A percentile compares a stretch with the other conserved stretches of the same genome.
These are phyloP conservation scores for Meyerozyma elateridarum DNA, from an alignment of 1,139 yeast genomes.

Conservation along the genomic window DNA sequence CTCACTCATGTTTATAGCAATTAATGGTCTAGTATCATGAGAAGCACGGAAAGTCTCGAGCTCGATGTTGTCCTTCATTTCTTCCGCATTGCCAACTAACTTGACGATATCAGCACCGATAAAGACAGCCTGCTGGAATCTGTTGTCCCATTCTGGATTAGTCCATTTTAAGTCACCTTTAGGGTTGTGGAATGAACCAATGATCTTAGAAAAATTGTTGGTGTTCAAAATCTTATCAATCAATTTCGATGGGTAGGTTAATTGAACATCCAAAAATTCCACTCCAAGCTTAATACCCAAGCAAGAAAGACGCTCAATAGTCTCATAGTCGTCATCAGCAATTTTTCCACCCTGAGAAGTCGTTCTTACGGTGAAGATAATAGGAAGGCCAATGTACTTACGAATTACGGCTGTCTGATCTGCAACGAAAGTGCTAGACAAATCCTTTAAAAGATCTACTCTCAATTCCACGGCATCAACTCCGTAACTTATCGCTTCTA, in stretches of 20 bases:
- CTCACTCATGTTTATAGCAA: conserved; percentile 80
- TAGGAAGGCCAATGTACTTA: conserved; percentile 59
- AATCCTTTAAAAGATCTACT: conserved; percentile 61
- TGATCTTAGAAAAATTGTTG: conserved; percentile 61
- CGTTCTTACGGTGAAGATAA: conserved; percentile 78
- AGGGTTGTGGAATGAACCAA: conserved; percentile 80
- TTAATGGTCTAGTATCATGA: conserved; percentile 57
- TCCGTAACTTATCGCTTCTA: conserved; percentile 60
- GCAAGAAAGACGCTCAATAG: conserved; percentile 47
- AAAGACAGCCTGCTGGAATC: conserved; percentile 61
- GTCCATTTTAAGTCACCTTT: conserved; percentile 61
- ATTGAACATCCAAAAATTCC: conserved; percentile 51
- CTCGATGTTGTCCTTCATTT: conserved; percentile 61
- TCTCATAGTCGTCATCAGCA: conserved; percentile 43
- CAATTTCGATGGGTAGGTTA: conserved; percentile 34
- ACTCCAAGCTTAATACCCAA: conserved; percentile 69
- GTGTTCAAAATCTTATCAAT: conserved; percentile 26
- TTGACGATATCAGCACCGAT: conserved; percentile 73
- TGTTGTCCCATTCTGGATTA: conserved; percentile 66
- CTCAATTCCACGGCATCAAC: conserved; percentile 80
- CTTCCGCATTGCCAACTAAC: conserved; percentile 73
- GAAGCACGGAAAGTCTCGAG: conserved; percentile 63
- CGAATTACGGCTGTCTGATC: conserved; percentile 72
- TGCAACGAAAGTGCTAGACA: conserved; percentile 53
- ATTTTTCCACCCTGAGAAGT: conserved; percentile 77